Conservation (phyloP, 257 asterid species). For the Solanum pinnatisectum region DNA sequence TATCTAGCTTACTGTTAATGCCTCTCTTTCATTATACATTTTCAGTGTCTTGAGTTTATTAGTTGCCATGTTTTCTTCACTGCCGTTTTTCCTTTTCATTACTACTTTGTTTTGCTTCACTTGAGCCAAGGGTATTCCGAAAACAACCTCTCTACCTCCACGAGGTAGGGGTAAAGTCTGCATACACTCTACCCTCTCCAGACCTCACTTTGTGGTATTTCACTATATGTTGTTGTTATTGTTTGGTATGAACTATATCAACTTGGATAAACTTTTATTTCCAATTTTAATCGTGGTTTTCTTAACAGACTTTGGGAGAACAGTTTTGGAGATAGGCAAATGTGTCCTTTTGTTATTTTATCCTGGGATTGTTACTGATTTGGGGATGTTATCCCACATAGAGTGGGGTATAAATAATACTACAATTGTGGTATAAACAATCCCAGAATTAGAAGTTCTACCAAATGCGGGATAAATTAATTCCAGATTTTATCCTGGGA, state of each 20-base stretch:
- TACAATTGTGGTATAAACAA: background rate
- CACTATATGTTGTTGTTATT: background rate
- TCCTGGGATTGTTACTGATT: background rate
- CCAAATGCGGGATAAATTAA: background rate
- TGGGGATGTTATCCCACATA: background rate
- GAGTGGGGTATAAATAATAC: background rate
- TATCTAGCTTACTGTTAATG: background rate
- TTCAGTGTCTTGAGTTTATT: background rate
- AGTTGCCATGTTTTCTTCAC: background rate
- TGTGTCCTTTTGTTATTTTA: background rate
- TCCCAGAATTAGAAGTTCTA: background rate
- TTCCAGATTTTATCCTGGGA: background rate
- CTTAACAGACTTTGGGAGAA: background rate
- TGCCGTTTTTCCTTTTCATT: background rate
- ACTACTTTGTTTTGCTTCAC: background rate
- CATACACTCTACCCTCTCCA: background rate
- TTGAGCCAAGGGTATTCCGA: background rate
- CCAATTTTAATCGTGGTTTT: background rate
- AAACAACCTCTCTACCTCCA: background rate
- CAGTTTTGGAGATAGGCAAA: background rate
- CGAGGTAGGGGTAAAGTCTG: background rate
- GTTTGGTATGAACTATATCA: background rate
- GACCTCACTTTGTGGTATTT: background rate
- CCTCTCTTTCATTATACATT: background rate
- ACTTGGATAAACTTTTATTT: background rate